Conservation (phyloP, 2,329 filamentous ascomycete species). For the Xylariaceae sp. region DNA sequence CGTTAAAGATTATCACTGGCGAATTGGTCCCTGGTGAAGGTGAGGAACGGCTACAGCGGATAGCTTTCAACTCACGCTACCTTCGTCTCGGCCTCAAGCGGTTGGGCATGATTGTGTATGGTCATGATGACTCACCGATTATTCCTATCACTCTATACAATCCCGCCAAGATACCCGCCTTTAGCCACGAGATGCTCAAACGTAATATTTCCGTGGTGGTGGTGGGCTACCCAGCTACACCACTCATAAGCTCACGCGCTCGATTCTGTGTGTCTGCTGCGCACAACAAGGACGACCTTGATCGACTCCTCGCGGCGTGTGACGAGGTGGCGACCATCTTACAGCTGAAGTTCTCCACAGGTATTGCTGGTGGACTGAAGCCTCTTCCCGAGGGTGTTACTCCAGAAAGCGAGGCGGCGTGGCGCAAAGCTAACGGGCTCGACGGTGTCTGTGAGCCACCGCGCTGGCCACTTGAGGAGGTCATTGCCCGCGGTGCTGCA, state of each 20-base stretch:
- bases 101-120: slow-evolving; percentile 94
- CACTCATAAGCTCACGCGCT: slow-evolving; percentile 90
- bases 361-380: slow-evolving; percentile 85
- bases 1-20: slow-evolving; percentile 87
- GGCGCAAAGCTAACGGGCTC: slow-evolving; percentile 26
- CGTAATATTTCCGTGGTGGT: slow-evolving; percentile 98
- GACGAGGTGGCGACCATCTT: slow-evolving; percentile 91
- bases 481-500: slow-evolving; percentile 75
- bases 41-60: slow-evolving; percentile 91
- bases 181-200: slow-evolving; percentile 97
- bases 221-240: slow-evolving; percentile 95
- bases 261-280: slow-evolving; percentile 95
- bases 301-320: slow-evolving; percentile 85
- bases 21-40: slow-evolving; percentile 90
- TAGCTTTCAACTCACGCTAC: slow-evolving; percentile 98
- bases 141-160: slow-evolving; percentile 95
- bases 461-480: slow-evolving; percentile 84
- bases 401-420: slow-evolving; percentile 71
- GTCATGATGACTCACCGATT: slow-evolving; percentile 97
- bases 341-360: slow-evolving; percentile 96
- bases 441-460: slow-evolving; percentile 73
- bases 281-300: slow-evolving; percentile 98
- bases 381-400: slow-evolving; percentile 75
- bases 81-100: slow-evolving; percentile 97
- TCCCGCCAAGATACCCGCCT: slow-evolving; percentile 98